Percentiles rank a stretch among this genome's conserved stretches.
These are phyloP conservation scores for Cubamyces sp. DNA, from an alignment of 768 basidiomycete genomes.

Conservation along the genomic window DNA sequence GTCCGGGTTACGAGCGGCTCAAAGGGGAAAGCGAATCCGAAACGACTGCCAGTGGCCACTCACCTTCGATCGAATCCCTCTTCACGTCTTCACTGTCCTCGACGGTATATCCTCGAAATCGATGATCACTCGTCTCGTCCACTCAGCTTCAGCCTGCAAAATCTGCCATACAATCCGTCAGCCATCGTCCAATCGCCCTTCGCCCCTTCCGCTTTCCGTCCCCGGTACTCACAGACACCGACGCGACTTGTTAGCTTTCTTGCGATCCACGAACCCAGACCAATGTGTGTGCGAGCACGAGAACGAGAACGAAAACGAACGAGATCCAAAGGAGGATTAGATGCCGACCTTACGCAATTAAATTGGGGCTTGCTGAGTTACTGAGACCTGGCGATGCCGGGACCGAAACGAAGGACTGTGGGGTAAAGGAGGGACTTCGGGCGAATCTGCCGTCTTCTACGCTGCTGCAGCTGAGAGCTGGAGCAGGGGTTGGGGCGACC, in stretches of 20 bases:
- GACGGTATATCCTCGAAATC: conserved; percentile 23
- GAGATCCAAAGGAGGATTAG: conserved; percentile 27
- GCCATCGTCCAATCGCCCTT: conserved; percentile 18
- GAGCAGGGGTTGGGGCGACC: conserved; percentile 11
- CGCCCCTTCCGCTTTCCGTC: conserved; percentile 7
- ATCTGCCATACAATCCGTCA: conserved; percentile 22
- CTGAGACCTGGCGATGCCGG: conserved; percentile 27
- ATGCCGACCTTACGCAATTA: conserved; percentile 29
- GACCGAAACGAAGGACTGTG: conserved; percentile 31
- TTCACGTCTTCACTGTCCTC: conserved; percentile 21
- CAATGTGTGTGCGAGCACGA: background rate
- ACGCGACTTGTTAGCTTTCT: conserved; percentile 23
- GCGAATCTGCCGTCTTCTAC: conserved; percentile 28
- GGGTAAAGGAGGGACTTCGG: conserved; percentile 28
- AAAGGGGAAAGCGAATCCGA: conserved; percentile 7
- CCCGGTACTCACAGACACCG: conserved; percentile 21
- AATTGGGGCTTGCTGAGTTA: conserved; percentile 19
- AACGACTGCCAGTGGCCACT: conserved; percentile 28
- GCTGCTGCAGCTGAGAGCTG: conserved; percentile 5
- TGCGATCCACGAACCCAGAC: conserved; percentile 15
- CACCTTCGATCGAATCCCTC: conserved; percentile 20
- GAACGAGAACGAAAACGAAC: background rate
- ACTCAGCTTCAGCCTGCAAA: conserved; percentile 19
- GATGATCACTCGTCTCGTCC: conserved; percentile 20
- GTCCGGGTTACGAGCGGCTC: background rate